Base-by-base conservation (phyloP, 352 stramenopile species). In the Elongisporangium undulatum region DNA sequence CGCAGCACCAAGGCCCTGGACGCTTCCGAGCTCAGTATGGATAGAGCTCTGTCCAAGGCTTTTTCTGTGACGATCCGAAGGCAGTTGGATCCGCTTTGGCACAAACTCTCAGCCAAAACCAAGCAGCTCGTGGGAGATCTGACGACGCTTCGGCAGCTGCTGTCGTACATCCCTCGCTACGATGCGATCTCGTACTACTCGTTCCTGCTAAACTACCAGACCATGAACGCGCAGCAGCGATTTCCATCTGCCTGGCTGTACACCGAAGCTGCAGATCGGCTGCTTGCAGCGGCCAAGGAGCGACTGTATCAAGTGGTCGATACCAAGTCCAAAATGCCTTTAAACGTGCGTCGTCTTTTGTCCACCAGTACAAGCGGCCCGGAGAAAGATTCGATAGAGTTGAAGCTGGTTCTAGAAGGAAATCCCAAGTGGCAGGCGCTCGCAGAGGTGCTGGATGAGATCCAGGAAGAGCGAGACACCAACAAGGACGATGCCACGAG, bases 11-110 rank as follows among this genome's bases (percentile, higher is more conserved):
- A 93, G 54, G 84, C 89, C 24, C 56, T 94, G 21, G 87, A 93
- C 56, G 71, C 79, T 49, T 76, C 82, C 0, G 85, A 95, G 59
- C 72, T 98, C 29, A 97, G 87, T 0, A 92, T 99, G 61, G 91
- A 99, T 59, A 95, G 96, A 38, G 96, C 92, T 56, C 81, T 99
- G 26, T 87, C 93, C 38, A 95, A 96, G 49, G 84, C 75, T 1
- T 92, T 90, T 29, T 70, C 63, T 24, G 71, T 12, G 19, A 74
- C 64, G 17, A 85, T 92, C 65, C 85, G 89, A 53, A 66, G 87
- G 34, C 96, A 99, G 77, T 80, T 99, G 45, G 96, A 98, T 61
- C 87, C 95, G n/a, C 82, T 99, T 56, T 99, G 96, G 96, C 96
- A 99, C 71, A 94, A 95, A 56, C 69, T 99, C 1, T 68, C 79